phyloP scores from a whole-genome alignment of 176 grass and related monocot species.

The Dactylis glomerata region DNA sequence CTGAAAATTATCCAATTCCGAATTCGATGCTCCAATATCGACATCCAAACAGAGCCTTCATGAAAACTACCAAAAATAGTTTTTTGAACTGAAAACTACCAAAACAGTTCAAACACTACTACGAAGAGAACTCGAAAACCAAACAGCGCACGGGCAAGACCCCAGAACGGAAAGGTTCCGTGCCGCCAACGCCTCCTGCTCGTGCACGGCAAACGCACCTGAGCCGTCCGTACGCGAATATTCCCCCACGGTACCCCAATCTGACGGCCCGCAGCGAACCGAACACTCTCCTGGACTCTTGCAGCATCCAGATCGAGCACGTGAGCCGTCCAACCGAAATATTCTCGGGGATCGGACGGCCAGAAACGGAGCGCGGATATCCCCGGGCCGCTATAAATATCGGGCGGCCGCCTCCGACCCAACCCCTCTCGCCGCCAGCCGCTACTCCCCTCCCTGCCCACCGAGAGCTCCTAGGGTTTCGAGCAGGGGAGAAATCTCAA shows the following conservation, averaged over 20 bases:
- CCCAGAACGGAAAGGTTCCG: neutral
- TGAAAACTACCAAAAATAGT: too few species aligned
- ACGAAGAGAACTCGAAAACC: neutral
- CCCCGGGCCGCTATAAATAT: constrained; percentile 16
- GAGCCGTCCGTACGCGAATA: constrained; percentile 36
- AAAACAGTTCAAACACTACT: neutral
- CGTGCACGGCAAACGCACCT: neutral
- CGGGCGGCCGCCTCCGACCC: neutral
- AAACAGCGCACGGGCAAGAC: neutral
- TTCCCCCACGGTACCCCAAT: neutral
- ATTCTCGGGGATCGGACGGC: constrained; percentile 25
- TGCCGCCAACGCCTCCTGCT: neutral
- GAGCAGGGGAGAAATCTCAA: neutral
- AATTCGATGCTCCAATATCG: too few species aligned
- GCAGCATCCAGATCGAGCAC: neutral
- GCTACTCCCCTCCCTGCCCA: constrained; percentile 11
- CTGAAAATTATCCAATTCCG: too few species aligned
- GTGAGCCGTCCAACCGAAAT: neutral
- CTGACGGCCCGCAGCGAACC: neutral
- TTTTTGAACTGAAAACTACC: too few species aligned
- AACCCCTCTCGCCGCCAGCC: constrained; percentile 40
- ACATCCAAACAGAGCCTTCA: too few species aligned
- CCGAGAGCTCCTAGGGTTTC: constrained; percentile 44
- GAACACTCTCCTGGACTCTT: neutral
- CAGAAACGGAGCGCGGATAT: neutral